Percentiles rank a stretch among this genome's conserved stretches.
These are phyloP conservation scores for Talaromyces rugulosus DNA, from an alignment of 2,329 filamentous ascomycete genomes.

Conservation along the genomic window DNA sequence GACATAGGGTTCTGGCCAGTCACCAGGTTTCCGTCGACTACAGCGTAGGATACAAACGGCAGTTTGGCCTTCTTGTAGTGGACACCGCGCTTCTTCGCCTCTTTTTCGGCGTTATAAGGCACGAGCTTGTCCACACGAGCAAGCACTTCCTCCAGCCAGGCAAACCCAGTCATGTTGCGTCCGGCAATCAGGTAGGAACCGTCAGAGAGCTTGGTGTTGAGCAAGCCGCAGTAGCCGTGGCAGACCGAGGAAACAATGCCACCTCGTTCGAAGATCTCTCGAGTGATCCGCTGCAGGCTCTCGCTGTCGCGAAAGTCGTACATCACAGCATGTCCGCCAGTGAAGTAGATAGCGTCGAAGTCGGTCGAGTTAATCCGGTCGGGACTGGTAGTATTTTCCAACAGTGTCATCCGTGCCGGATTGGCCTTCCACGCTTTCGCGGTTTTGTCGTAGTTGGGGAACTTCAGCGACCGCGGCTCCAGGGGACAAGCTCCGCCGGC, in stretches of 20 bases:
- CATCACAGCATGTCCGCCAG: conserved; percentile 13
- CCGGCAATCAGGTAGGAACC: conserved; percentile 35
- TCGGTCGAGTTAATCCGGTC: conserved; percentile 9
- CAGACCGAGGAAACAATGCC: conserved; percentile 43
- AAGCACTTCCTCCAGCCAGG: conserved; percentile 37
- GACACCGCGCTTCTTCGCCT: conserved; percentile 12
- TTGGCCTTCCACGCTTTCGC: conserved; percentile 13
- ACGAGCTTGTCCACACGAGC: conserved; percentile 12
- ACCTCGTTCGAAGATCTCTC: conserved; percentile 39
- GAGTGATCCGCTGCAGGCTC: conserved; percentile 25
- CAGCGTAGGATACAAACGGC: conserved; percentile 14
- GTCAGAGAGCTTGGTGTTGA: conserved; percentile 36
- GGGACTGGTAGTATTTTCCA: conserved; percentile 9
- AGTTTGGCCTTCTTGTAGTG: conserved; percentile 11
- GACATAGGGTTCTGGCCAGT: conserved; percentile 15
- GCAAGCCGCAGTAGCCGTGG: conserved; percentile 41
- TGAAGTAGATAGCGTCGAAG: conserved; percentile 12
- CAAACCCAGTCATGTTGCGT: conserved; percentile 39
- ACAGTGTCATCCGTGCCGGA: conserved; percentile 8
- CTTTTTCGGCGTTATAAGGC: conserved; percentile 13
- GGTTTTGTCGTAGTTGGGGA: conserved; percentile 13
- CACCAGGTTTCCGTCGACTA: conserved; percentile 13
- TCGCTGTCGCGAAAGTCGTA: conserved; percentile 12
- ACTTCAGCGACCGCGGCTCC: conserved; percentile 13
- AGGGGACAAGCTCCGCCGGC: conserved; percentile 10